Base-by-base conservation (phyloP, 2,329 filamentous ascomycete species). In the Dactylellina drechsleri region DNA sequence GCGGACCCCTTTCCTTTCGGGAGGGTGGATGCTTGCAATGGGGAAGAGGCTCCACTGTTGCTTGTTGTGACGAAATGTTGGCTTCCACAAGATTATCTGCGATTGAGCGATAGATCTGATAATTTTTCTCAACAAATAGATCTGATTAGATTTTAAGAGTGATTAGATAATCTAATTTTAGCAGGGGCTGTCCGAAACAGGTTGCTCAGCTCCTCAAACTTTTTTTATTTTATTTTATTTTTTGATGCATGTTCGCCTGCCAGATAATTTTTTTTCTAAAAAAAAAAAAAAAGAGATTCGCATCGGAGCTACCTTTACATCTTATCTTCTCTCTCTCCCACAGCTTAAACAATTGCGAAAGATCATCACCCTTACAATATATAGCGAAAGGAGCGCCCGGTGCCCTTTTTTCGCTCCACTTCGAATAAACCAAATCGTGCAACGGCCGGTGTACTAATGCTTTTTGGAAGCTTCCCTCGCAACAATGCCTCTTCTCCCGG, bases 401-500 rank as follows among this genome's bases (percentile, higher is more conserved):
- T 59, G 62, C 60, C 68, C 57, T 58, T 60, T 66, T 66, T 67
- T 67, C 70, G 70, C 70, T 67, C 64, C 62, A 67, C 58, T 54
- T 67, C 43, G 43, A 54, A 36, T 23, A 36, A 43, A 23, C 28
- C 20, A 26, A 23, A 36, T 59, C 52, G 62, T 59, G 52, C 62
- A 56, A 62, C 57, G 36, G 56, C 41, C 57, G 31, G 31, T 36
- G 5, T 41, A 74, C 62, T 74, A 64, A 74, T 74, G 70, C 62
- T 74, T 15, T 57, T 67, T 74, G 70, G 70, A 67, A 74, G 70
- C 50, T 74, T 74, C 70, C 62, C 70, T 64, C 70, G 70, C 70
- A 60, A 74, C 62, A 74, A 74, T 74, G 70, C 70, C 31, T 52
- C 59, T 66, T 57, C 52, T 74, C 70, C 70, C 70, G 70, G 70